phyloP scores from a whole-genome alignment of 371 early-diverging fungal genomes.

The Circinella umbellata region DNA sequence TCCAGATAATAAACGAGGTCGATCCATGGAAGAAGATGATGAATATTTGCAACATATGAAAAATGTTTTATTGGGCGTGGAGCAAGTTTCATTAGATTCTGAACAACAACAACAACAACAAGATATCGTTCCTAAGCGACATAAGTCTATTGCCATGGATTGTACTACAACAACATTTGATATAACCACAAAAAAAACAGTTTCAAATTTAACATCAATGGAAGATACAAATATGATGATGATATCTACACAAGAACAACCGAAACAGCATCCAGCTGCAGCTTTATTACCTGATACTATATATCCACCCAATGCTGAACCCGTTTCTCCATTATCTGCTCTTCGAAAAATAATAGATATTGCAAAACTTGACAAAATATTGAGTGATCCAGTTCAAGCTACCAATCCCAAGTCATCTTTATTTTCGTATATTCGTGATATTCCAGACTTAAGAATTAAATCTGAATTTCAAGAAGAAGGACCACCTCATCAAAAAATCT shows the following conservation, averaged over 20 bases:
- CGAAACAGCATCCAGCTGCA: neutral
- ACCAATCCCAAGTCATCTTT: conserved; percentile 15
- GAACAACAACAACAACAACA: conserved; percentile 2
- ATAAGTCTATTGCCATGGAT: neutral
- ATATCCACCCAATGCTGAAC: neutral
- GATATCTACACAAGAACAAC: neutral
- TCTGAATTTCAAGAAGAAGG: conserved; percentile 8
- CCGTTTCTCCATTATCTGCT: neutral
- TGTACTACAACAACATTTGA: neutral
- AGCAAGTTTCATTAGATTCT: neutral
- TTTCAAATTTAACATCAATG: neutral
- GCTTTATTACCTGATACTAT: neutral
- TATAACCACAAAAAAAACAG: neutral
- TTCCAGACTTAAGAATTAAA: neutral
- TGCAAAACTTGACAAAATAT: conserved; percentile 5
- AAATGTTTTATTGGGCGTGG: conserved; percentile 4
- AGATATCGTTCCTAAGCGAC: neutral
- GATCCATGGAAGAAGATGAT: conserved; percentile 1
- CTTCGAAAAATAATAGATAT: conserved; percentile 5
- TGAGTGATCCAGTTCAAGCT: conserved; percentile 13
- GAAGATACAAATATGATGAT: neutral
- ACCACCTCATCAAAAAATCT: conserved; percentile 3
- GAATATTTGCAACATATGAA: conserved; percentile 10
- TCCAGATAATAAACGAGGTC: conserved; percentile 1
- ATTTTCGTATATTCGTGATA: conserved; percentile 8